Evolutionary conservation across 257 asterid species (phyloP), one percentile per base, ranked within the genome.

Genomic region (Solanum phureja): DNA sequence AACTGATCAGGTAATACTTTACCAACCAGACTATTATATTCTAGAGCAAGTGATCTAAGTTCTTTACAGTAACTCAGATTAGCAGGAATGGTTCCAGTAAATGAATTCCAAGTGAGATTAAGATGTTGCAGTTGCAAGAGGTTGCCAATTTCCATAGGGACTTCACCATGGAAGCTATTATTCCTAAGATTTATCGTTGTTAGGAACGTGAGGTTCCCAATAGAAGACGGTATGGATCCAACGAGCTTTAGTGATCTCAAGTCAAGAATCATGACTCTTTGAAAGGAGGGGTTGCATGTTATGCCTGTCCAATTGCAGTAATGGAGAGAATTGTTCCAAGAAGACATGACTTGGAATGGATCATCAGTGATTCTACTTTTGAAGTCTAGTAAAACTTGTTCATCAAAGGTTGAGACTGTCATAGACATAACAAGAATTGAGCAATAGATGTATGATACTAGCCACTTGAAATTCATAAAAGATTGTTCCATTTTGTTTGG

Each of bases 251-350:
- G 46, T 38, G 72, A 33, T 7, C 5, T n/a, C 75, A 90, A 69
- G 69, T 89, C 83, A 69, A 90, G 40, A 38, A 66, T 49, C 29
- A 60, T 42, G 38, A 88, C 86, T 58, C 91, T 87, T 56, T 58
- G 52, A 33, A 74, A 23, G 16, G 23, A 49, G 18, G 38, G 37
- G 87, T 37, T 83, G 64, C 92, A 90, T 1, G 73, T 71, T 23
- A 90, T 85, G 27, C 92, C 92, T 33, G 34, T 18, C 92, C 92
- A 89, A 7, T 42, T 71, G 86, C 92, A 90, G 69, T 81, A 69
- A 42, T 76, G 86, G 40, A 56, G 64, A 7, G 86, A 88, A 24
- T 64, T 83, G 71, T 88, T 84, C 90, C 90, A 88, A 21, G 71
- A 84, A 56, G 33, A 10, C 85, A 83, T n/a, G 7, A 69, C 64